Percentiles rank a stretch among this genome's conserved stretches.
Conservation (phyloP, 306 rosid genomes). For the Fragaria ananassa region DNA sequence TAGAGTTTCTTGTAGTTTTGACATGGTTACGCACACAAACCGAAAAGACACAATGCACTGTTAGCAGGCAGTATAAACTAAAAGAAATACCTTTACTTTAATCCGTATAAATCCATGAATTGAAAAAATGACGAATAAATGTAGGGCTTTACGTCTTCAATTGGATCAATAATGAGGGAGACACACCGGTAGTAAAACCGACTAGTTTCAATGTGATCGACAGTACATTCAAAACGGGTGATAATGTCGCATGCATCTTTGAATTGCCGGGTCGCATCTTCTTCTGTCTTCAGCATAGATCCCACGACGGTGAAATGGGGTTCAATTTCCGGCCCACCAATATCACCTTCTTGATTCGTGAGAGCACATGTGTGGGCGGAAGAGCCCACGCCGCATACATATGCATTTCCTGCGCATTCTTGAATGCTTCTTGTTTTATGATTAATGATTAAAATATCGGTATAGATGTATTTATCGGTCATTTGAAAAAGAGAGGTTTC, state of each 20-base stretch:
- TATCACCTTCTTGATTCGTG: constrained; percentile 42
- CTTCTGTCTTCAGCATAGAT: constrained; percentile 20
- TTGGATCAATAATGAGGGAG: neutral
- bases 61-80: neutral
- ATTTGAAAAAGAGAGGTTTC: too few relatives aligned
- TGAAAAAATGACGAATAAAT: neutral
- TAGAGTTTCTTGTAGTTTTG: too few relatives aligned
- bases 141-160: neutral
- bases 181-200: neutral
- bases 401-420: neutral
- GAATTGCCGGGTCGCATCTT: neutral
- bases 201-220: neutral
- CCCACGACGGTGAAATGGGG: constrained; percentile 85
- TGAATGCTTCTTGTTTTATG: too few relatives aligned
- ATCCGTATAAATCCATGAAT: neutral
- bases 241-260: neutral
- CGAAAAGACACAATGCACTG: neutral
- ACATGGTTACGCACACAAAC: neutral
- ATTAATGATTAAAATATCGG: too few relatives aligned
- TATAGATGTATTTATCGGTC: too few relatives aligned
- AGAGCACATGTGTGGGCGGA: constrained; percentile 35
- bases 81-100: neutral
- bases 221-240: neutral
- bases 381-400: constrained; percentile 73
- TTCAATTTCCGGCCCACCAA: constrained; percentile 62